A percentile compares a stretch with the other conserved stretches of the same genome.
Evolutionary conservation across 192 early-diverging fungal genomes (phyloP).

Genomic region (Geranomyces variabilis): DNA sequence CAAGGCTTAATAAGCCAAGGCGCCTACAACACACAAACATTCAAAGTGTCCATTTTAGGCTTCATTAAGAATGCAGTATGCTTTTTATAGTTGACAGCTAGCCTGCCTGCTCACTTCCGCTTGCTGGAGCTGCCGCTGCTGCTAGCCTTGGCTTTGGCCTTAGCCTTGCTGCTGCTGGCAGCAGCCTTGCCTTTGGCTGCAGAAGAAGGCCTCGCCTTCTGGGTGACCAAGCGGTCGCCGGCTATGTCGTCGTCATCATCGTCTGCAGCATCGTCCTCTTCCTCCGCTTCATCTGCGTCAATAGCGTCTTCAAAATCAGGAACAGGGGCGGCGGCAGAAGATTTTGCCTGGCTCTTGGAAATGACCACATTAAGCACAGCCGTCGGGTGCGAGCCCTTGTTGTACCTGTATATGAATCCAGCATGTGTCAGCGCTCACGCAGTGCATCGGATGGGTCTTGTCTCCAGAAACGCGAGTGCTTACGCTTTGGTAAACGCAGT

Average conservation of each 20-base stretch:
- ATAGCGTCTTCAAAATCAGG: conserved; percentile 63
- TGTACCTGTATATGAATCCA: conserved; percentile 63
- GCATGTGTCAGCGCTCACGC: too few species aligned
- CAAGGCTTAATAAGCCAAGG: too few species aligned
- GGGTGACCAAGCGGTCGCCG: background rate
- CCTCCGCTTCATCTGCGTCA: conserved; percentile 63
- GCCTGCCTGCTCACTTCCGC: too few species aligned
- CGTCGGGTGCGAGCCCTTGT: conserved; percentile 62
- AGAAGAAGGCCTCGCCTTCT: background rate
- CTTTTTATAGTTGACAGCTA: too few species aligned
- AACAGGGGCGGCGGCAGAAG: conserved; percentile 20
- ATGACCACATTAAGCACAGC: conserved; percentile 53
- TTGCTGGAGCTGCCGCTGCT: background rate
- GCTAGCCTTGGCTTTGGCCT: conserved; percentile 6
- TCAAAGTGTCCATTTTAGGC: too few species aligned
- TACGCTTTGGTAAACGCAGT: conserved; percentile 71
- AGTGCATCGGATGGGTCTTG: too few species aligned
- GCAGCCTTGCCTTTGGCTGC: background rate
- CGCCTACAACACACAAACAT: too few species aligned
- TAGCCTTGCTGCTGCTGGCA: background rate
- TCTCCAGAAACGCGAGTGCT: background rate
- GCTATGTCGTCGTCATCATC: background rate
- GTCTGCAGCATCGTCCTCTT: conserved; percentile 12
- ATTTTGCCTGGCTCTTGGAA: conserved; percentile 28
- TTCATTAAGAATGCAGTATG: too few species aligned